Conservation (phyloP, 768 basidiomycete species). For the Lactarius sanguifluus region DNA sequence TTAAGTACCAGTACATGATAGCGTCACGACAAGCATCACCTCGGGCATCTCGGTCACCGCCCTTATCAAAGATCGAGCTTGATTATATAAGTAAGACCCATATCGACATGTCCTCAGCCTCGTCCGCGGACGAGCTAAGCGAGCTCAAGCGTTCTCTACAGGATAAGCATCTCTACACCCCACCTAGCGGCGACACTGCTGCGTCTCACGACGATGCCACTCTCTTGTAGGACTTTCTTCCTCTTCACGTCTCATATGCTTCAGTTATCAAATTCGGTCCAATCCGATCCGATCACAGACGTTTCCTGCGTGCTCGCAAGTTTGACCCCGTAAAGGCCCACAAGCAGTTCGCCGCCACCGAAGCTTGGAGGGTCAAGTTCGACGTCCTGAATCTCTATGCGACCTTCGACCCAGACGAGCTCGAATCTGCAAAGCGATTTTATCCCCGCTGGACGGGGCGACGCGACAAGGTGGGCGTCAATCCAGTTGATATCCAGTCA, state of each 20-base stretch:
- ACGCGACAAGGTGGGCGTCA: slow-evolving; percentile 58
- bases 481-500: neutral
- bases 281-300: slow-evolving; percentile 42
- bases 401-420: slow-evolving; percentile 56
- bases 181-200: slow-evolving; percentile 30
- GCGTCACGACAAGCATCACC: neutral
- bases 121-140: neutral
- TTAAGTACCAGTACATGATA: neutral
- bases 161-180: slow-evolving; percentile 10
- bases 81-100: neutral
- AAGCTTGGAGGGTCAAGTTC: slow-evolving; percentile 66
- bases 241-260: neutral
- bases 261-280: neutral
- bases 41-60: slow-evolving; percentile 6
- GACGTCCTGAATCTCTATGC: slow-evolving; percentile 63
- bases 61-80: neutral
- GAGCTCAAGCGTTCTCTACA: slow-evolving; percentile 14
- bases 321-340: slow-evolving; percentile 63
- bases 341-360: slow-evolving; percentile 66
- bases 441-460: slow-evolving; percentile 84
- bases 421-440: slow-evolving; percentile 57
- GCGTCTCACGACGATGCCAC: slow-evolving; percentile 67
- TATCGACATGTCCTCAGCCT: slow-evolving; percentile 2
- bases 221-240: slow-evolving; percentile 50
- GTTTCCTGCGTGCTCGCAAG: slow-evolving; percentile 78